Conservation (phyloP, 768 basidiomycete species). For the Leccinum longicurvipes region DNA sequence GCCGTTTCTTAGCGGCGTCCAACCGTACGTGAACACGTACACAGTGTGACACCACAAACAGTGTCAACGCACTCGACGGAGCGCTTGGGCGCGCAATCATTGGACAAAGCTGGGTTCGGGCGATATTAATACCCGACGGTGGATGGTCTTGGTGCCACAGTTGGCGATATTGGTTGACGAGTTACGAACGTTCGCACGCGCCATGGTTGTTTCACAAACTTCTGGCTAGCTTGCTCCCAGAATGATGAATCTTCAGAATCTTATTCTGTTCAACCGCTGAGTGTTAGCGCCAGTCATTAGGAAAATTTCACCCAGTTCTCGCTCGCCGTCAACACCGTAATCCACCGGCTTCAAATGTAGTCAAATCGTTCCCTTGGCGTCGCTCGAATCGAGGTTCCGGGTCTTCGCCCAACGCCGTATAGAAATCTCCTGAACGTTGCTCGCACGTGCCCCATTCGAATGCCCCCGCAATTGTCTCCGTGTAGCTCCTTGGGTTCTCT, state of each 20-base stretch:
- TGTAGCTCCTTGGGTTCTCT: too few species aligned
- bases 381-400: too few species aligned
- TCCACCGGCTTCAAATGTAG: not conserved
- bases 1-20: not conserved
- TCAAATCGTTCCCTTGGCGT: not conserved
- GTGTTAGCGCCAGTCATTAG: not conserved
- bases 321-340: not conserved
- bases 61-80: not conserved
- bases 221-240: not conserved
- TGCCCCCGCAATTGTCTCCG: not conserved
- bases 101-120: not conserved
- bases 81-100: not conserved
- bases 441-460: not conserved
- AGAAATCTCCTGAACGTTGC: not conserved
- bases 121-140: not conserved
- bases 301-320: too few species aligned
- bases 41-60: not conserved
- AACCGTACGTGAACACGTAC: not conserved
- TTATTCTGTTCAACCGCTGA: not conserved
- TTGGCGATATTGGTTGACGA: not conserved
- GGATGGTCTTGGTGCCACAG: not conserved
- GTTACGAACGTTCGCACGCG: not conserved
- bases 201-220: not conserved
- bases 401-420: not conserved
- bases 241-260: not conserved